Base-by-base conservation (phyloP, 805 yeast species). In the Monosporozyma aquatica region DNA sequence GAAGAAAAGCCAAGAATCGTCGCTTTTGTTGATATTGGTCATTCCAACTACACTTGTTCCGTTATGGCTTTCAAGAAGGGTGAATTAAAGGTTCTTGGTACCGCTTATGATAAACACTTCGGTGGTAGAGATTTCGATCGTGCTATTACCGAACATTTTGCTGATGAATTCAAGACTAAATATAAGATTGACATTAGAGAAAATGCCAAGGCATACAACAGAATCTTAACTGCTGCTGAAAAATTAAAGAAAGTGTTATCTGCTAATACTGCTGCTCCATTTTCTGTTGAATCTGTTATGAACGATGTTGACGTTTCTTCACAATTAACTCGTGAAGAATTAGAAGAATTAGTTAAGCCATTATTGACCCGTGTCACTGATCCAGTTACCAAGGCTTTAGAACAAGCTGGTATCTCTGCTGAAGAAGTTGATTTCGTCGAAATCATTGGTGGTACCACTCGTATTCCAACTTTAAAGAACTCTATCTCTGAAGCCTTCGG, bases 41-140 rank as follows among this genome's bases (percentile, higher is more conserved):
- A 92, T 74, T 87, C 97, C 35, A 78, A 95, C 40, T 90, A 78
- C 75, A 85, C 92, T 52, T 94, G 94, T 52, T 71, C 92, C 50
- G 74, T 92, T 58, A 94, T 85, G 45, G 80, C 95, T 47, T 79
- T 92, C 70, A 87, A 87, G 77, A 89, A 82, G 69, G 98, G 98
- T 63, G 97, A 92, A 74, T 76, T 89, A 69, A 87, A 86, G 71
- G 75, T 92, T 42, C 71, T 92, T 55, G 95, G 95, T 55, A 76
- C 95, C 49, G 95, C 95, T 56, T 83, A 78, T 64, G 95, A 89
- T 72, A 86, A 86, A 71, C 86, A 86, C 71, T 92, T 92, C 59
- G 99, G 99, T 76, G 98, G 99, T 68, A 82, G 99, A 71, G 87
- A 87, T 66, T 80, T 92, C 49, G 98, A 92, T 70, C 74, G 72